Percentiles rank a stretch among this genome's conserved stretches.
Conservation (phyloP, 1,284 basidiomycete genomes). For the Gomphus sp. region DNA sequence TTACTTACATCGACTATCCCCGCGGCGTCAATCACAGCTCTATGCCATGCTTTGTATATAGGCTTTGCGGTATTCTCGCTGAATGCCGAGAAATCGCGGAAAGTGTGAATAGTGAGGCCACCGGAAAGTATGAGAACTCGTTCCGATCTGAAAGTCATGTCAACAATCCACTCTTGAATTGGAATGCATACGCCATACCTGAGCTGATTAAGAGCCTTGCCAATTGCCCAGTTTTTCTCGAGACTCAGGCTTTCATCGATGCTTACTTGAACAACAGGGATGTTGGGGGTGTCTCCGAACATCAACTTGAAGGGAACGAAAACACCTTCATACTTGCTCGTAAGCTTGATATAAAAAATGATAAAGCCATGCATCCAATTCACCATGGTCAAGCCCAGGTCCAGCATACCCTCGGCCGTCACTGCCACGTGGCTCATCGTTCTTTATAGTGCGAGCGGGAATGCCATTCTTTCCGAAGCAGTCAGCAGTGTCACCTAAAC, state of each 20-base stretch:
- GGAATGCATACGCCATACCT: constrained; percentile 26
- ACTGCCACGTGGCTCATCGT: constrained; percentile 49
- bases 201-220: constrained; percentile 50
- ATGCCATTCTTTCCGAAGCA: constrained; percentile 38
- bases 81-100: constrained; percentile 47
- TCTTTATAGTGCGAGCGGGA: constrained; percentile 38
- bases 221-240: constrained; percentile 54
- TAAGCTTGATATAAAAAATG: not conserved
- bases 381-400: constrained; percentile 51
- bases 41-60: constrained; percentile 46
- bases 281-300: constrained; percentile 56
- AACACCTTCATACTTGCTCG: constrained; percentile 27
- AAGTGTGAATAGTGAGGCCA: constrained; percentile 60
- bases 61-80: constrained; percentile 37
- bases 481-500: not conserved
- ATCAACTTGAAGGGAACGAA: constrained; percentile 71
- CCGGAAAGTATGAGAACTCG: constrained; percentile 63
- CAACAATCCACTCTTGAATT: not conserved
- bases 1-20: constrained; percentile 33
- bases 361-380: not conserved
- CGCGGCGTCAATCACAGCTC: constrained; percentile 49
- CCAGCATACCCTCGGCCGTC: constrained; percentile 62
- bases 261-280: constrained; percentile 64
- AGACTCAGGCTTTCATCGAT: constrained; percentile 55
- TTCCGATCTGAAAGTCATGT: constrained; percentile 28